Percentiles rank a stretch among this genome's conserved stretches.
Conservation (phyloP, 768 basidiomycete genomes). For the Gloeophyllum trabeum region DNA sequence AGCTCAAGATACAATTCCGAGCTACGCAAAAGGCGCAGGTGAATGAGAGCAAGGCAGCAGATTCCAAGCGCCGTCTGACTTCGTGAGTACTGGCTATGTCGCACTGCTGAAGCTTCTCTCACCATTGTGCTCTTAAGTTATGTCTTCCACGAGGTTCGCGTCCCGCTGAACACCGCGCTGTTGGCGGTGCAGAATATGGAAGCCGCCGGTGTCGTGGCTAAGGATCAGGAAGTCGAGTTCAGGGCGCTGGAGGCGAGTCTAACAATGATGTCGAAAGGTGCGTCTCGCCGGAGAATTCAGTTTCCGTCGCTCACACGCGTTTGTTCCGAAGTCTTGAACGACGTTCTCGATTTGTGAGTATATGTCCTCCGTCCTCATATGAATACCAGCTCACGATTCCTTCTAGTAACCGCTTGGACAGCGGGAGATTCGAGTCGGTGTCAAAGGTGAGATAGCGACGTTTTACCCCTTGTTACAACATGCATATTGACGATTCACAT, state of each 20-base stretch:
- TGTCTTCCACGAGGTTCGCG: constrained; percentile 77
- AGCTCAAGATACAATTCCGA: constrained; percentile 41
- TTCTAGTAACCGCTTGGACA: constrained; percentile 76
- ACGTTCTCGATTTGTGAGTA: constrained; percentile 69
- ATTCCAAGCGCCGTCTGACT: constrained; percentile 77
- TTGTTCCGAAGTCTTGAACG: constrained; percentile 46
- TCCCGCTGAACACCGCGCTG: constrained; percentile 67
- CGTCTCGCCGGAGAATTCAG: constrained; percentile 6
- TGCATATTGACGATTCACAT: background rate
- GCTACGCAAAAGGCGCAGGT: constrained; percentile 52
- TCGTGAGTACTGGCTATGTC: constrained; percentile 35
- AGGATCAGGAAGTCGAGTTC: constrained; percentile 80
- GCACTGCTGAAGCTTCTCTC: constrained; percentile 8
- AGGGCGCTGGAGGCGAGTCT: constrained; percentile 73
- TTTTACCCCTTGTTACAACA: too few species aligned
- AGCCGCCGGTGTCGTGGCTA: constrained; percentile 60
- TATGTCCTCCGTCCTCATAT: too few species aligned
- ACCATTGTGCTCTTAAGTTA: constrained; percentile 32
- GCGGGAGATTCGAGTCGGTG: constrained; percentile 72
- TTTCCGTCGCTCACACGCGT: background rate
- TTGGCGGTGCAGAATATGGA: constrained; percentile 91
- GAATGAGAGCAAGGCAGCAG: constrained; percentile 58
- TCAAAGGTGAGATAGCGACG: constrained; percentile 16
- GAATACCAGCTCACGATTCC: too few species aligned
- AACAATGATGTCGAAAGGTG: constrained; percentile 83